Evolutionary conservation across 768 basidiomycete genomes (phyloP).

Genomic region (Panaeolus papilionaceus): DNA sequence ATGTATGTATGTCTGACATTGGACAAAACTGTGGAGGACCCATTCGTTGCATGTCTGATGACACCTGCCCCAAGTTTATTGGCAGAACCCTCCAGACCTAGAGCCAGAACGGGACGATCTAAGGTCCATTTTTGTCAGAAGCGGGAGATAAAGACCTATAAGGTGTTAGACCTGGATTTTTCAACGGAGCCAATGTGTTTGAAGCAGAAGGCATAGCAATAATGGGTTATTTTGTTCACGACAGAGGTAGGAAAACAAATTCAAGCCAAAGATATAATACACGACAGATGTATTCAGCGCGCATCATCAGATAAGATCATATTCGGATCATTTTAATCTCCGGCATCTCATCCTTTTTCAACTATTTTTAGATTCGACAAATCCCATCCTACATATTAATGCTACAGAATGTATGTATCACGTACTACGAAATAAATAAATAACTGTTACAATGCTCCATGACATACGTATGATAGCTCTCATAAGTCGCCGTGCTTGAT

Average conservation of each 20-base stretch:
- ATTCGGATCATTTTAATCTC: background rate
- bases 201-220: slow-evolving; percentile 34
- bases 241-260: background rate
- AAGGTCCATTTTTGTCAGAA: slow-evolving; percentile 14
- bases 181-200: slow-evolving; percentile 37
- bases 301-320: slow-evolving; percentile 17
- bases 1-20: slow-evolving; percentile 99
- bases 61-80: slow-evolving; percentile 97
- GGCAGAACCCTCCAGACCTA: slow-evolving; percentile 97
- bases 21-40: slow-evolving; percentile 78
- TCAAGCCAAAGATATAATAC: background rate
- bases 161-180: slow-evolving; percentile 40
- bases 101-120: slow-evolving; percentile 81
- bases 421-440: background rate
- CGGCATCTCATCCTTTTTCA: background rate
- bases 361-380: background rate
- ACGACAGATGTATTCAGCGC: background rate
- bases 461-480: background rate
- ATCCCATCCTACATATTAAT: background rate
- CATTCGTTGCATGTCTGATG: slow-evolving; percentile 81
- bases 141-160: slow-evolving; percentile 10
- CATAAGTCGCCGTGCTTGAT: background rate
- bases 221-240: background rate
- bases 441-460: background rate
- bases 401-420: no score